Conservation (phyloP, 306 rosid species). For the Purshia tridentata region DNA sequence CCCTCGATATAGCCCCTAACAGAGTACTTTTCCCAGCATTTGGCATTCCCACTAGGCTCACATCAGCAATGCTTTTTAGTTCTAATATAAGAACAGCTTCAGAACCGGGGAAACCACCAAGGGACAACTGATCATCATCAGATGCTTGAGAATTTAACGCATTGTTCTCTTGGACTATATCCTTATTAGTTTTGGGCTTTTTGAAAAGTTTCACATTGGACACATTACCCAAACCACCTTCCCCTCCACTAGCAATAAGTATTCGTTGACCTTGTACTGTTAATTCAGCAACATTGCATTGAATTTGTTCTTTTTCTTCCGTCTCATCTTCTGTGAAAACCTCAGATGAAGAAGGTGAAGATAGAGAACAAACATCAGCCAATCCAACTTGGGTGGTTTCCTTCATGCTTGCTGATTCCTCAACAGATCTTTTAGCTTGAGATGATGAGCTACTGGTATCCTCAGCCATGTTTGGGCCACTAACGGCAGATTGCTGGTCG, state of each 20-base stretch:
- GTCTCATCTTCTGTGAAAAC: conserved; percentile 32
- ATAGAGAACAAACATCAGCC: conserved; percentile 29
- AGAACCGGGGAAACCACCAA: conserved; percentile 58
- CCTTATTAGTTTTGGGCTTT: conserved; percentile 26
- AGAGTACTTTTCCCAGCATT: conserved; percentile 98
- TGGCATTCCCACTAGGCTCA: conserved; percentile 94
- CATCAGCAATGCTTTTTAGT: conserved; percentile 93
- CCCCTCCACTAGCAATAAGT: conserved; percentile 71
- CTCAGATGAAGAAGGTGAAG: conserved; percentile 36
- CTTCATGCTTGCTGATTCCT: conserved; percentile 29
- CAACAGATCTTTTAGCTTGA: conserved; percentile 21
- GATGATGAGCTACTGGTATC: conserved; percentile 27
- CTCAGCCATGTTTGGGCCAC: conserved; percentile 28
- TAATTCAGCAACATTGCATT: conserved; percentile 67
- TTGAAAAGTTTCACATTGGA: conserved; percentile 41
- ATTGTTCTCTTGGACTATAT: not conserved
- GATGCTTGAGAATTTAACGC: conserved; percentile 24
- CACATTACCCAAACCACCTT: conserved; percentile 73
- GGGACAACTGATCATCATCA: conserved; percentile 42
- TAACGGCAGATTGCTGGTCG: conserved; percentile 20
- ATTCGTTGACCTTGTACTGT: conserved; percentile 71
- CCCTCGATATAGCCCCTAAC: conserved; percentile 83
- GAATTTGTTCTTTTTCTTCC: conserved; percentile 44
- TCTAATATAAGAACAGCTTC: conserved; percentile 73
- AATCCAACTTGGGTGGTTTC: conserved; percentile 24